Conservation (phyloP, 306 rosid species). For the Cucurbita ficifolia region DNA sequence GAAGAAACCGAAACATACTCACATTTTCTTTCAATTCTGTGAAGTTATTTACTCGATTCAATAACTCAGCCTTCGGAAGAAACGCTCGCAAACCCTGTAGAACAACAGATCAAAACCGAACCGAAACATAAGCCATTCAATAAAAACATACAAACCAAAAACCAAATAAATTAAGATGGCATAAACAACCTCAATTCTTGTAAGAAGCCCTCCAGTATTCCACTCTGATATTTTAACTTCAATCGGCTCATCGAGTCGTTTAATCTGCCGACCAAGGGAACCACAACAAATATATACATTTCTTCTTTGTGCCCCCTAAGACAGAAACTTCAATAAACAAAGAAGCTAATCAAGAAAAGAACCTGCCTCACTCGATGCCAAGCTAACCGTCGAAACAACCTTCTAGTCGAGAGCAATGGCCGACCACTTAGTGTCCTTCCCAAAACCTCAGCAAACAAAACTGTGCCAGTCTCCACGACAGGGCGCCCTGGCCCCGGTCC, state of each 20-base stretch:
- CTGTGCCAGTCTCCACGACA: slow-evolving; percentile 64
- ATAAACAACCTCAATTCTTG: slow-evolving; percentile 71
- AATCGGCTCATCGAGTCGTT: slow-evolving; percentile 63
- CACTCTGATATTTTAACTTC: slow-evolving; percentile 78
- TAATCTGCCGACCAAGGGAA: slow-evolving; percentile 44
- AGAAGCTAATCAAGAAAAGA: slow-evolving; percentile 35
- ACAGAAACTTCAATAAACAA: neutral
- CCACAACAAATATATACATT: neutral
- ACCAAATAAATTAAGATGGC: neutral
- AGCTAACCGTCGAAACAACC: slow-evolving; percentile 62
- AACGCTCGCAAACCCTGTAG: slow-evolving; percentile 85
- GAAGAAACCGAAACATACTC: slow-evolving; percentile 15
- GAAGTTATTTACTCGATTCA: slow-evolving; percentile 55
- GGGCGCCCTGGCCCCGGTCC: slow-evolving; percentile 42
- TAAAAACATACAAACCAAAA: slow-evolving; percentile 1
- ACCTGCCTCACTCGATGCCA: slow-evolving; percentile 99
- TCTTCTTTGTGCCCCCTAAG: neutral
- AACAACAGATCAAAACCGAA: slow-evolving; percentile 8
- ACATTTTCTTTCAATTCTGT: slow-evolving; percentile 75
- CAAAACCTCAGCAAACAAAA: slow-evolving; percentile 91
- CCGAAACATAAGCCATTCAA: slow-evolving; percentile 1
- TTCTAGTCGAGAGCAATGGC: slow-evolving; percentile 80
- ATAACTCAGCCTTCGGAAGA: slow-evolving; percentile 73
- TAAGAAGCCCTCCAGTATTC: slow-evolving; percentile 87
- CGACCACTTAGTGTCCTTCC: slow-evolving; percentile 90